Conservation (phyloP, 1,284 basidiomycete species). For the Apiotrichum laibachii region DNA sequence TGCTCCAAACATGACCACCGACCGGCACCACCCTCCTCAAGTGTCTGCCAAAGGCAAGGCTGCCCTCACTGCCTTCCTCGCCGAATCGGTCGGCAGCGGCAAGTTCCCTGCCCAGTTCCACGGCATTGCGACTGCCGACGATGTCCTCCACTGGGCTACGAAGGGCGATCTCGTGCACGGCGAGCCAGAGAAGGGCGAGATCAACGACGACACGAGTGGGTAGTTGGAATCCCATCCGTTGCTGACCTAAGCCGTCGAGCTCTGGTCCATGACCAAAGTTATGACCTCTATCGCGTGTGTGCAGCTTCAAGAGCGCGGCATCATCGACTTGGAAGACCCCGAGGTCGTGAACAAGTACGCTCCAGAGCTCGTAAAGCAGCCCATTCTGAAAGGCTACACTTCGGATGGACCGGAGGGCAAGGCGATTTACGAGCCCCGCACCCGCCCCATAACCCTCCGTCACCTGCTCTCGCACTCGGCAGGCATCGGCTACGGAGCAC, state of each 20-base stretch:
- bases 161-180: constrained; percentile 32
- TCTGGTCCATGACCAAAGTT: constrained; percentile 41
- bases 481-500: constrained; percentile 3
- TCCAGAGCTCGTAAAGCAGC: constrained; percentile 30
- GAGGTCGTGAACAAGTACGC: constrained; percentile 25
- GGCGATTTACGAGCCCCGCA: constrained; percentile 25
- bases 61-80: constrained; percentile 24
- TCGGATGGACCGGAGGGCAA: constrained; percentile 21
- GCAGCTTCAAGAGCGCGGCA: constrained; percentile 36
- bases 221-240: not conserved
- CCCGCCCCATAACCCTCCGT: constrained; percentile 32
- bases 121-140: constrained; percentile 31
- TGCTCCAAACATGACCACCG: not conserved
- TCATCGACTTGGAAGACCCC: constrained; percentile 29
- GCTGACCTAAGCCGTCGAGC: constrained; percentile 25
- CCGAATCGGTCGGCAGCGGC: constrained; percentile 20
- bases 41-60: constrained; percentile 10
- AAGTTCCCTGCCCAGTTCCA: constrained; percentile 32
- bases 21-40: not conserved
- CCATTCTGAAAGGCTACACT: constrained; percentile 35
- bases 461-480: constrained; percentile 36
- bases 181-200: constrained; percentile 25
- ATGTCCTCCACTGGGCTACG: constrained; percentile 30
- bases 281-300: constrained; percentile 34
- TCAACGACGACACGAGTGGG: constrained; percentile 39